Percentiles rank a stretch among this genome's conserved stretches.
Conservation (phyloP, 805 yeast genomes). For the Isabelozyma heimii region DNA sequence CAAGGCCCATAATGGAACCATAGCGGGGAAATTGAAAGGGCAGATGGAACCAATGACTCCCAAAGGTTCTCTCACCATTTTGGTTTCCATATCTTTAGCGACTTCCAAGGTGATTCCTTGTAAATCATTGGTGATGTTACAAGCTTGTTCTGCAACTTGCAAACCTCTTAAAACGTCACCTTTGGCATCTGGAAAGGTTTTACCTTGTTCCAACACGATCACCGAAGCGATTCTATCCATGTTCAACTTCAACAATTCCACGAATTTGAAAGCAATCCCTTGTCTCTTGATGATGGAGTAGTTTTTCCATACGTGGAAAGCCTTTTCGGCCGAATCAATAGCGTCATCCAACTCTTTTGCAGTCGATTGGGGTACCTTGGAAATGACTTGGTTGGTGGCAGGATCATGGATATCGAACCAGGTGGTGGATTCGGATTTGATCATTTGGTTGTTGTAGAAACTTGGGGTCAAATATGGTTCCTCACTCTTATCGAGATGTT, state of each 20-base stretch:
- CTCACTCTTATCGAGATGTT: constrained; percentile 30
- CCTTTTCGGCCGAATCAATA: constrained; percentile 58
- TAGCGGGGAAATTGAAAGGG: constrained; percentile 83
- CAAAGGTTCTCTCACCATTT: constrained; percentile 70
- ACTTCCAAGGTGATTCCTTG: constrained; percentile 66
- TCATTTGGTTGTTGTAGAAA: constrained; percentile 50
- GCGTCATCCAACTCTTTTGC: constrained; percentile 63
- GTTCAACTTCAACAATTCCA: constrained; percentile 58
- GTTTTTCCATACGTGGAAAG: constrained; percentile 58
- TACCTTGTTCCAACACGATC: constrained; percentile 55
- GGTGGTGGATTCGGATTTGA: constrained; percentile 46
- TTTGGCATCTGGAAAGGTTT: constrained; percentile 69
- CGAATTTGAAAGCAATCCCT: constrained; percentile 69
- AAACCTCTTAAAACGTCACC: constrained; percentile 75
- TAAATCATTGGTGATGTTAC: constrained; percentile 61
- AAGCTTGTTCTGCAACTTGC: constrained; percentile 77
- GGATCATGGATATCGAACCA: constrained; percentile 77
- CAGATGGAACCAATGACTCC: constrained; percentile 78
- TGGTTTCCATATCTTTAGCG: constrained; percentile 71
- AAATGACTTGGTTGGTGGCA: constrained; percentile 64
- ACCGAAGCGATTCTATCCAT: constrained; percentile 66
- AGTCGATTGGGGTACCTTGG: constrained; percentile 72
- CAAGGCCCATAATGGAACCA: constrained; percentile 72
- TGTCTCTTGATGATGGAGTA: constrained; percentile 64
- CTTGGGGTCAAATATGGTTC: constrained; percentile 51